Evolutionary conservation across 1,139 yeast genomes (phyloP).

Genomic region (Suhomyces ambrosiae): DNA sequence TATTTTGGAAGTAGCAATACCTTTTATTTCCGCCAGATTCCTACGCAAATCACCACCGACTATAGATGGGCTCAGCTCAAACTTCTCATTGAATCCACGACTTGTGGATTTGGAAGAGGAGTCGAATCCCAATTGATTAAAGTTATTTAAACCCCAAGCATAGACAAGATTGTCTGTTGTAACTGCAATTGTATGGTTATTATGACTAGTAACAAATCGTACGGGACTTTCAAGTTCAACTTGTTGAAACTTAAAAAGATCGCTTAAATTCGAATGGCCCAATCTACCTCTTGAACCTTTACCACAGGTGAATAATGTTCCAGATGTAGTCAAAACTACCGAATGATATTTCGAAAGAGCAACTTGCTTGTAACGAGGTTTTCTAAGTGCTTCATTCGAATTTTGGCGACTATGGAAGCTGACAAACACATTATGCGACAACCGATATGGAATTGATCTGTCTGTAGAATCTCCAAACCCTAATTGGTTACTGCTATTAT

Average conservation of each 20-base stretch:
- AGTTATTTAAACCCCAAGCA: conserved; percentile 78
- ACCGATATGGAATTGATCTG: conserved; percentile 39
- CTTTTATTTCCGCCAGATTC: conserved; percentile 35
- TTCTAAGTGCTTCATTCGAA: conserved; percentile 22
- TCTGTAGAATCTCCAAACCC: conserved; percentile 73
- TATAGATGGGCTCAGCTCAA: conserved; percentile 50
- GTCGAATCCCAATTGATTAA: conserved; percentile 64
- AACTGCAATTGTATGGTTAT: conserved; percentile 65
- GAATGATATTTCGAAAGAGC: conserved; percentile 70
- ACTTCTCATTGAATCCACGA: conserved; percentile 31
- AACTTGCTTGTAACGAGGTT: conserved; percentile 48
- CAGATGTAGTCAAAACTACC: conserved; percentile 56
- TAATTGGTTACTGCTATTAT: conserved; percentile 63
- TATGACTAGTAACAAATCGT: conserved; percentile 52
- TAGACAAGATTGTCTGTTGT: conserved; percentile 56
- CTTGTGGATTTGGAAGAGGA: conserved; percentile 27
- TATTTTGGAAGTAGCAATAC: conserved; percentile 68
- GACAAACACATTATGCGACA: conserved; percentile 26
- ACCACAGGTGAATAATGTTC: conserved; percentile 63
- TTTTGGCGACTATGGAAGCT: background rate
- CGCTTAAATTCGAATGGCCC: conserved; percentile 51
- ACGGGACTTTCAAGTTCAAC: conserved; percentile 34
- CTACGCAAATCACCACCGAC: conserved; percentile 53
- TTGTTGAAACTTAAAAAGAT: conserved; percentile 39
- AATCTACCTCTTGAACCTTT: conserved; percentile 71